phyloP scores from a whole-genome alignment of 352 stramenopile species.

The Phytophthora pluvialis region DNA sequence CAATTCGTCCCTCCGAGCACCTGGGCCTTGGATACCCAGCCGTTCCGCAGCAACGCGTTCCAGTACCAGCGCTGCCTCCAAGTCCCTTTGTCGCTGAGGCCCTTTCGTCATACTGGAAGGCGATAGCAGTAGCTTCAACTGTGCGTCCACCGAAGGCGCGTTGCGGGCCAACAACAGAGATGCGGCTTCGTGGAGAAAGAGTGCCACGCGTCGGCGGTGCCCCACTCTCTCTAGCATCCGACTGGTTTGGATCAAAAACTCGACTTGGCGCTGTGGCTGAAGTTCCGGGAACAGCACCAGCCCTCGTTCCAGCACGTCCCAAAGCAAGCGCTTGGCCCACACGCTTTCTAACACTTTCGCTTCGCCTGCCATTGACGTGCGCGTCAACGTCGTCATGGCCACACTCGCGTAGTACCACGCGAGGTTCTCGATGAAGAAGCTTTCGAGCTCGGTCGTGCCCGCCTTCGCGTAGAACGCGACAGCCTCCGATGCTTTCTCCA shows the following conservation, averaged over 20 bases:
- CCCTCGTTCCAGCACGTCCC: slow-evolving; percentile 70
- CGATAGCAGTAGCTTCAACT: slow-evolving; percentile 30
- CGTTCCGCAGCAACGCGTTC: slow-evolving; percentile 56
- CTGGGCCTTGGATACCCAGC: slow-evolving; percentile 47
- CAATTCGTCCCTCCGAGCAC: slow-evolving; percentile 5
- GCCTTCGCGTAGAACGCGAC: slow-evolving; percentile 70
- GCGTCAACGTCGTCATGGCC: slow-evolving; percentile 23
- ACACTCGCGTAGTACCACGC: slow-evolving; percentile 77
- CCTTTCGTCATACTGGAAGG: slow-evolving; percentile 28
- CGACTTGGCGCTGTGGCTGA: slow-evolving; percentile 51
- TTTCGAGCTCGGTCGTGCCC: slow-evolving; percentile 73
- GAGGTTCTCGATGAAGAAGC: slow-evolving; percentile 68
- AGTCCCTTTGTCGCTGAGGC: slow-evolving; percentile 47
- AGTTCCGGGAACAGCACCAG: slow-evolving; percentile 62
- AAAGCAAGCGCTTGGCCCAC: slow-evolving; percentile 77
- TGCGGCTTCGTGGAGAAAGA: slow-evolving; percentile 79
- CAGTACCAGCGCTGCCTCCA: slow-evolving; percentile 64
- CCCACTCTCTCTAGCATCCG: slow-evolving; percentile 72
- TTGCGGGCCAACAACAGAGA: slow-evolving; percentile 52
- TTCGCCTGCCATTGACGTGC: slow-evolving; percentile 25
- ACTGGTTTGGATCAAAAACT: slow-evolving; percentile 71
- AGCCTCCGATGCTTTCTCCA: slow-evolving; percentile 83
- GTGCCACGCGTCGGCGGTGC: slow-evolving; percentile 63
- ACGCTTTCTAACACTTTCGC: slow-evolving; percentile 59
- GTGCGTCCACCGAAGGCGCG: slow-evolving; percentile 18